Evolutionary conservation across 345 rosid species (phyloP).

Genomic region (Mangifera indica): DNA sequence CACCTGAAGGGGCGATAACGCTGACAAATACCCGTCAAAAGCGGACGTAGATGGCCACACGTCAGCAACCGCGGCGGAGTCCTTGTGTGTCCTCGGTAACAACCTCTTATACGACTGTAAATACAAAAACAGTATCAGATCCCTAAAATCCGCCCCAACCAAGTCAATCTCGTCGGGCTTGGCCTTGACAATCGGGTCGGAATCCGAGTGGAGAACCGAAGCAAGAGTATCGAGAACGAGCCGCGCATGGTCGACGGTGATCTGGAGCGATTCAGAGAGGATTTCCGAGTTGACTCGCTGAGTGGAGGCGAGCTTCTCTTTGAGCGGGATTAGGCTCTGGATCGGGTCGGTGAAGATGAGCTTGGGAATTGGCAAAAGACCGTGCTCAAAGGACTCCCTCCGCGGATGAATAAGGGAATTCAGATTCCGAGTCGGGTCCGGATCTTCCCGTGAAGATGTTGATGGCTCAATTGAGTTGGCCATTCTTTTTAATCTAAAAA

Average conservation of each 20-base stretch:
- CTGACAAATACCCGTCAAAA: conserved; percentile 93
- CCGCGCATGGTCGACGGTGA: conserved; percentile 79
- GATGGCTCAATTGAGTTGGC: conserved; percentile 52
- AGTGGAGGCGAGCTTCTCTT: conserved; percentile 50
- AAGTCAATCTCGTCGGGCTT: conserved; percentile 52
- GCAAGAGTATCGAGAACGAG: conserved; percentile 87
- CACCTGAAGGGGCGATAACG: conserved; percentile 97
- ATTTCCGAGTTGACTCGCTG: conserved; percentile 60
- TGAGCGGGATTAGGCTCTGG: conserved; percentile 66
- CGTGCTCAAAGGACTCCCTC: conserved; percentile 94
- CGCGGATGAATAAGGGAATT: conserved; percentile 67
- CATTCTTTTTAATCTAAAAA: conserved; percentile 33
- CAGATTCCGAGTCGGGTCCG: conserved; percentile 41
- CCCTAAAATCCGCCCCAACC: conserved; percentile 78
- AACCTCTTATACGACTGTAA: conserved; percentile 94
- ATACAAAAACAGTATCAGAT: conserved; percentile 79
- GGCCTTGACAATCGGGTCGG: conserved; percentile 69
- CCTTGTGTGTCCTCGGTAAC: conserved; percentile 88
- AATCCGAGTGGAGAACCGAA: conserved; percentile 76
- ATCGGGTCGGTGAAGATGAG: conserved; percentile 85
- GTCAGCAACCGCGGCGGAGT: conserved; percentile 90
- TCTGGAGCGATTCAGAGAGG: conserved; percentile 81
- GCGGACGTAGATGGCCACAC: conserved; percentile 99
- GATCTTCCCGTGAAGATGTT: conserved; percentile 44
- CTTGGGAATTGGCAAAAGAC: conserved; percentile 90